phyloP scores from a whole-genome alignment of 768 basidiomycete species.

The Boletus vermiculosoides region DNA sequence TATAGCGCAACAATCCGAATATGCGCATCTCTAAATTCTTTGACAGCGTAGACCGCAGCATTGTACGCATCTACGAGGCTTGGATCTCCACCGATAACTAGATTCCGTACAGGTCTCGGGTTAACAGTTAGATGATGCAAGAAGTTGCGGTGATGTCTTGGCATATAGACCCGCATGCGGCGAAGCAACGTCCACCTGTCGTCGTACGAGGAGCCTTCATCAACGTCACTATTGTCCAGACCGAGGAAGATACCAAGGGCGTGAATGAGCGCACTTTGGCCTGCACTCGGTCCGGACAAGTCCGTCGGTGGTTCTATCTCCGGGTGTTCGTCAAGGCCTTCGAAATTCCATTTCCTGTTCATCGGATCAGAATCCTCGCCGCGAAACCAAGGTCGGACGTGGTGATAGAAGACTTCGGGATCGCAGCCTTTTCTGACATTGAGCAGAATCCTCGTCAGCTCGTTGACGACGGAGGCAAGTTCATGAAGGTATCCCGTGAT shows the following conservation, averaged over 20 bases:
- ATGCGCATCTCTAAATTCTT: slow-evolving; percentile 73
- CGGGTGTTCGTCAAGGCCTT: slow-evolving; percentile 52
- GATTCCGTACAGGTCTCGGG: slow-evolving; percentile 57
- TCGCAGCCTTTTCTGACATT: slow-evolving; percentile 68
- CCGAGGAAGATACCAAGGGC: slow-evolving; percentile 72
- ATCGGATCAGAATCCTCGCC: slow-evolving; percentile 58
- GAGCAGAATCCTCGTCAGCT: slow-evolving; percentile 59
- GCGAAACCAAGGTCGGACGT: slow-evolving; percentile 78
- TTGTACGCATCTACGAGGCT: slow-evolving; percentile 59
- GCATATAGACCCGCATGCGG: slow-evolving; percentile 83
- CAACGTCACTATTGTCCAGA: slow-evolving; percentile 46
- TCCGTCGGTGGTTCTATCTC: slow-evolving; percentile 46
- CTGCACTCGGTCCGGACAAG: slow-evolving; percentile 77
- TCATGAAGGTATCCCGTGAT: slow-evolving; percentile 60
- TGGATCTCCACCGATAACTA: slow-evolving; percentile 40
- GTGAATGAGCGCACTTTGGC: slow-evolving; percentile 78
- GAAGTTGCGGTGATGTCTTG: slow-evolving; percentile 76
- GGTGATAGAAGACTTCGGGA: slow-evolving; percentile 68
- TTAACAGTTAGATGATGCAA: slow-evolving; percentile 60
- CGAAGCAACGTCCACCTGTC: slow-evolving; percentile 49
- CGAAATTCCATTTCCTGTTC: slow-evolving; percentile 53
- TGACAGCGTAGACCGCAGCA: slow-evolving; percentile 58
- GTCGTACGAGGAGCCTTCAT: slow-evolving; percentile 4
- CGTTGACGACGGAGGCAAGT: slow-evolving; percentile 65
- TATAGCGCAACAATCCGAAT: slow-evolving; percentile 73